These are phyloP conservation scores for Tetrahymena borealis DNA, from an alignment of 73 alveolate species.

Conservation along the genomic window DNA sequence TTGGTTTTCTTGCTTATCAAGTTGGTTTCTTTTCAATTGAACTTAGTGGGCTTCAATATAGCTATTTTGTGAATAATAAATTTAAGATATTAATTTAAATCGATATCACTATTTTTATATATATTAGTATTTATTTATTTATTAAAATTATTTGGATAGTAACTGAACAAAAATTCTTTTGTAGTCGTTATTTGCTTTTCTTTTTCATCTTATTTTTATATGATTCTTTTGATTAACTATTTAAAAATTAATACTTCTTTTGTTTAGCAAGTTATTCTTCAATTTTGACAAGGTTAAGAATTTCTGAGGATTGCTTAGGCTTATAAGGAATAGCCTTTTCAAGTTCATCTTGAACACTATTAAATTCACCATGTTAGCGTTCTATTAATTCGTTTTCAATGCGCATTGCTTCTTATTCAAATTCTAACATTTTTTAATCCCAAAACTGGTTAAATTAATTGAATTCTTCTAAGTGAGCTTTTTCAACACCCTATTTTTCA, in stretches of 20 bases:
- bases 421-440: slow-evolving; percentile 40
- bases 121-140: no score
- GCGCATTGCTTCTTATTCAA: slow-evolving; percentile 26
- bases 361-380: slow-evolving; percentile 5
- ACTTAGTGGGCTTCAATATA: slow-evolving; percentile 54
- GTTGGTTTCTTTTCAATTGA: not conserved
- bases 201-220: no score
- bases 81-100: no score
- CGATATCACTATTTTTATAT: no score
- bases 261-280: slow-evolving; percentile 49
- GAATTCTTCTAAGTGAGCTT: slow-evolving; percentile 41
- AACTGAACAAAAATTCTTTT: no score
- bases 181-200: no score
- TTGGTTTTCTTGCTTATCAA: slow-evolving; percentile 19
- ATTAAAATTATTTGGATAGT: no score
- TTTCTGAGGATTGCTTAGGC: slow-evolving; percentile 47
- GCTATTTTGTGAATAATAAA: no score
- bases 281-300: slow-evolving; percentile 48
- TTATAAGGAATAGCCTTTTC: slow-evolving; percentile 38
- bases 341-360: slow-evolving; percentile 21
- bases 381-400: slow-evolving; percentile 20
- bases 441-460: slow-evolving; percentile 41
- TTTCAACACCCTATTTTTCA: slow-evolving; percentile 36
- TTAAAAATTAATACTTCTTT: slow-evolving; percentile 18
- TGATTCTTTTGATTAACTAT: not conserved